A percentile compares a stretch with the other conserved stretches of the same genome.
These are phyloP conservation scores for Neurospora sp. DNA, from an alignment of 2,329 filamentous ascomycete genomes.

Conservation along the genomic window DNA sequence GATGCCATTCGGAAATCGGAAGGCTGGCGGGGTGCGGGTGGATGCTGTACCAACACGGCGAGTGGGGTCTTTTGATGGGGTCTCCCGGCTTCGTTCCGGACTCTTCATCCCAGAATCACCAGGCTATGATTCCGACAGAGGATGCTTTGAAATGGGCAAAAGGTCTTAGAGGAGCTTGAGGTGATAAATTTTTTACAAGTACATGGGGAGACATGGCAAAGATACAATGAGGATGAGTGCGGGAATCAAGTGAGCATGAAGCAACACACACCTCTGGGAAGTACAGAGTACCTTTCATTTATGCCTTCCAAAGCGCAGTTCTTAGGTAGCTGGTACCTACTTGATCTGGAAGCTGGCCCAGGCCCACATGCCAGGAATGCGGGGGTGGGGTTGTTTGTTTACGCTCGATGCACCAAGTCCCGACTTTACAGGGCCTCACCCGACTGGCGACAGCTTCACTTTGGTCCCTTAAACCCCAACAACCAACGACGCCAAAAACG, in stretches of 20 bases:
- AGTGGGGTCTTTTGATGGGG: background rate
- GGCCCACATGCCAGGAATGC: background rate
- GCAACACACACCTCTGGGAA: background rate
- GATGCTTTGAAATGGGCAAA: background rate
- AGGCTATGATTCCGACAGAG: background rate
- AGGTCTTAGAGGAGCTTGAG: too few relatives aligned
- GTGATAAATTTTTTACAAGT: background rate
- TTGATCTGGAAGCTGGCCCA: background rate
- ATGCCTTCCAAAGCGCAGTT: background rate
- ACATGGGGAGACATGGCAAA: background rate
- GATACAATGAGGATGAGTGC: background rate
- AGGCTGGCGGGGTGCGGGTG: background rate
- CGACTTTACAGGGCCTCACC: background rate
- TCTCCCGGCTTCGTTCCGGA: background rate
- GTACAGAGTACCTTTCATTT: background rate
- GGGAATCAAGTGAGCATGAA: background rate
- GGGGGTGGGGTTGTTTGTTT: background rate
- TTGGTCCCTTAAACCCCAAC: background rate
- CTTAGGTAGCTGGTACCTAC: background rate
- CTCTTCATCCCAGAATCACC: background rate
- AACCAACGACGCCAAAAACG: background rate
- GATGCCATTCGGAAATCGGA: background rate
- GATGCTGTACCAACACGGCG: background rate
- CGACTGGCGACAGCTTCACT: background rate
- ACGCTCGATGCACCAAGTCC: background rate